Evolutionary conservation across 106 monocot genomes (phyloP).

Genomic region (Amphibolis antarctica): DNA sequence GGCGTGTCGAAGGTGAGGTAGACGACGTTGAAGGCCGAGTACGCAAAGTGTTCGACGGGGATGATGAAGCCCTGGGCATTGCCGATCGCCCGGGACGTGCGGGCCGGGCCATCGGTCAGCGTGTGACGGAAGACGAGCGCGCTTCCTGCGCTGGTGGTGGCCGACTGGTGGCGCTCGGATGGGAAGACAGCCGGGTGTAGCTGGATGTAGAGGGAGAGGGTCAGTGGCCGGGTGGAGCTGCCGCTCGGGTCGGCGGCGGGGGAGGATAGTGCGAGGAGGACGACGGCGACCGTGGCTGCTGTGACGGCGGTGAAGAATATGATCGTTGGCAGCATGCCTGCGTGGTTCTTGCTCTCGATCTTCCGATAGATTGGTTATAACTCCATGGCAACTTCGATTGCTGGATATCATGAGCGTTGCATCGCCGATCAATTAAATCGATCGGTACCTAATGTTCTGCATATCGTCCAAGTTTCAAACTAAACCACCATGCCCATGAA

Average conservation of each 20-base stretch:
- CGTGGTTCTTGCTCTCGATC: background rate
- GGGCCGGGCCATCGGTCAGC: conserved; percentile 30
- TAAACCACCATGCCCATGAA: no score
- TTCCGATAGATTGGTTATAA: background rate
- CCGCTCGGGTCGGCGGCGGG: conserved; percentile 7
- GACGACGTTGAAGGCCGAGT: conserved; percentile 41
- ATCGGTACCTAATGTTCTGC: no score
- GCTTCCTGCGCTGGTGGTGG: background rate
- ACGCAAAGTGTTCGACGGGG: conserved; percentile 7
- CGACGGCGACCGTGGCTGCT: conserved; percentile 31
- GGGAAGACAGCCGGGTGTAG: background rate
- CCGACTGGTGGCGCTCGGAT: background rate
- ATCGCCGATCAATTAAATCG: no score
- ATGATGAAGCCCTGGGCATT: conserved; percentile 39
- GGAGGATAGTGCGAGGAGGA: conserved; percentile 37
- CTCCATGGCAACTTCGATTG: no score
- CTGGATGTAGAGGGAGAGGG: conserved; percentile 39
- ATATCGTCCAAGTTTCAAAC: no score
- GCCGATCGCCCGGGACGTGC: conserved; percentile 30
- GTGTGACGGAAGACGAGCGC: conserved; percentile 39
- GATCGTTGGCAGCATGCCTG: conserved; percentile 34
- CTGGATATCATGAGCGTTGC: no score
- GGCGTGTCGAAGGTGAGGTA: conserved; percentile 32
- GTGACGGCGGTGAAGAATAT: conserved; percentile 42
- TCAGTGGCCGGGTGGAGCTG: background rate